phyloP scores from a whole-genome alignment of 768 basidiomycete genomes.

The Podaxis sp. region DNA sequence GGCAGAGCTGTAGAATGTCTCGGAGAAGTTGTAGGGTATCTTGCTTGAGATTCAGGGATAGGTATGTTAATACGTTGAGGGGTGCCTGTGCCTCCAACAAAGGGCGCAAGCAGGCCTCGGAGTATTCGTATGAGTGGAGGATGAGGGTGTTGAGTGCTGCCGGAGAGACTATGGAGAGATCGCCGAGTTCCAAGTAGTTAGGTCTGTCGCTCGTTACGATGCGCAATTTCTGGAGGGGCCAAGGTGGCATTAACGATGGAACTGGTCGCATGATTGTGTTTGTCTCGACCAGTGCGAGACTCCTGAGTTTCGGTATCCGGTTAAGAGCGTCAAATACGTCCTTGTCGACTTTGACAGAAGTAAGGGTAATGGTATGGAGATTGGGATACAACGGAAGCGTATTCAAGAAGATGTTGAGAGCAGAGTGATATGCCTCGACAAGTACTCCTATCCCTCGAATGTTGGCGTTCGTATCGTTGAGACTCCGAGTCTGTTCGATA shows the following conservation, averaged over 20 bases:
- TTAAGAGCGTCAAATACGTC: slow-evolving; percentile 11
- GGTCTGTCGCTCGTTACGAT: slow-evolving; percentile 2
- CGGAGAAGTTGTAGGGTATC: slow-evolving; percentile 6
- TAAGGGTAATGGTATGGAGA: slow-evolving; percentile 13
- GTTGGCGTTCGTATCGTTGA: slow-evolving; percentile 14
- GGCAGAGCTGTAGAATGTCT: slow-evolving; percentile 12
- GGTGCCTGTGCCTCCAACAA: not conserved
- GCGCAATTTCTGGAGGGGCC: slow-evolving; percentile 8
- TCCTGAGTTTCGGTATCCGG: slow-evolving; percentile 4
- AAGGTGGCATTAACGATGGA: not conserved
- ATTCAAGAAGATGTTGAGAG: slow-evolving; percentile 12
- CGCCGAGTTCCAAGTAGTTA: not conserved
- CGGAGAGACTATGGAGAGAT: slow-evolving; percentile 4
- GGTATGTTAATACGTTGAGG: not conserved
- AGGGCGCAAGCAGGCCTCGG: slow-evolving; percentile 12
- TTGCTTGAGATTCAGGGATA: slow-evolving; percentile 8
- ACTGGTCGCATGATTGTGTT: slow-evolving; percentile 5
- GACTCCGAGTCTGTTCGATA: slow-evolving; percentile 9
- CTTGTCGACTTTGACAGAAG: slow-evolving; percentile 11
- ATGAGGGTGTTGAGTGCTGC: slow-evolving; percentile 2
- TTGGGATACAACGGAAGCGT: slow-evolving; percentile 13
- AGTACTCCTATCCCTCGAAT: slow-evolving; percentile 12
- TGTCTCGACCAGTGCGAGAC: slow-evolving; percentile 10
- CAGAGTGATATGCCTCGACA: slow-evolving; percentile 10
- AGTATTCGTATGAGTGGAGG: slow-evolving; percentile 9